These are phyloP conservation scores for Lachnellula subtilissima DNA, from an alignment of 2,329 filamentous ascomycete genomes.

Conservation along the genomic window DNA sequence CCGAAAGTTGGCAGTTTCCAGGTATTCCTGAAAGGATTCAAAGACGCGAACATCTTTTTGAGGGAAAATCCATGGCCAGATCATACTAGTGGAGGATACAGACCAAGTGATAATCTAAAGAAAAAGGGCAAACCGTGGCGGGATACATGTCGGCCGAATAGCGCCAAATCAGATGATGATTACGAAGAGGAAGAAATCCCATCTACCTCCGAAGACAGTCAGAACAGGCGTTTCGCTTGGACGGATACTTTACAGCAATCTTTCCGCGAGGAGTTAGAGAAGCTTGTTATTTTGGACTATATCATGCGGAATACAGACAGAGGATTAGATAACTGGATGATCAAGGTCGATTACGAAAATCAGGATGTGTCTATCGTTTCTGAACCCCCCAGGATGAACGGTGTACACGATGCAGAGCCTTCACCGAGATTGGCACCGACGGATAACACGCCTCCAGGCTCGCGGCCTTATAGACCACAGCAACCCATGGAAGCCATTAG, in stretches of 20 bases:
- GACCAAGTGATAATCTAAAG: slow-evolving; percentile 60
- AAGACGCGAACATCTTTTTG: slow-evolving; percentile 93
- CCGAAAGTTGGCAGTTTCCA: slow-evolving; percentile 95
- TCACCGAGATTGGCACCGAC: slow-evolving; percentile 45
- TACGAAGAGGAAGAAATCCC: slow-evolving; percentile 49
- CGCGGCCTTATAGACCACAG: slow-evolving; percentile 69
- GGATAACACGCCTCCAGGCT: slow-evolving; percentile 29
- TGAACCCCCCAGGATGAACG: slow-evolving; percentile 68
- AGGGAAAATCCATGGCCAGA: slow-evolving; percentile 97
- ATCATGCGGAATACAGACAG: slow-evolving; percentile 99
- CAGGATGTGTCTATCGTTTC: slow-evolving; percentile 81
- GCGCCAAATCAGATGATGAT: slow-evolving; percentile 53
- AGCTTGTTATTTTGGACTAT: slow-evolving; percentile 94
- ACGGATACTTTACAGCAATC: slow-evolving; percentile 83
- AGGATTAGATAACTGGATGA: slow-evolving; percentile 99
- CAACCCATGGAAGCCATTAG: slow-evolving; percentile 79
- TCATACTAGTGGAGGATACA: slow-evolving; percentile 61
- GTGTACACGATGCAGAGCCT: slow-evolving; percentile 48
- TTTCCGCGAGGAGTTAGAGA: slow-evolving; percentile 92
- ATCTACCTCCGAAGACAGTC: slow-evolving; percentile 15
- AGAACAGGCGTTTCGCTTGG: slow-evolving; percentile 63
- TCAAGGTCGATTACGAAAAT: slow-evolving; percentile 83
- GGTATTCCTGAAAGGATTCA: slow-evolving; percentile 93
- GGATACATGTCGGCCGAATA: slow-evolving; percentile 68
- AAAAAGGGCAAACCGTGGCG: slow-evolving; percentile 71